These are phyloP conservation scores for Dianthus caryophyllus DNA, from an alignment of 148 eudicot genomes.

Conservation along the genomic window DNA sequence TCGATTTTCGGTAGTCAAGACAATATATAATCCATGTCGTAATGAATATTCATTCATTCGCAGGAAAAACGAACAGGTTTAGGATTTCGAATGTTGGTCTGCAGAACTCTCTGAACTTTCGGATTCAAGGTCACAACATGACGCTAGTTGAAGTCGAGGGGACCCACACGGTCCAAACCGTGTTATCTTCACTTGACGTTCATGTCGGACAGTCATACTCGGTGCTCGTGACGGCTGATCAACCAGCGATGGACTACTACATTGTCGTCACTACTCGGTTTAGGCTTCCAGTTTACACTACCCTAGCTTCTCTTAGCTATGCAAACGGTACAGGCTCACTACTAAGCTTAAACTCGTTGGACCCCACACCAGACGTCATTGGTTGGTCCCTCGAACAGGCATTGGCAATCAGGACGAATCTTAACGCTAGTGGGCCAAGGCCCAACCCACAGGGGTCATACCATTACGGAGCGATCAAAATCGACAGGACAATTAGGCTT, in stretches of 20 bases:
- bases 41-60: neutral
- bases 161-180: conserved; percentile 74
- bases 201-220: conserved; percentile 89
- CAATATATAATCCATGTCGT: neutral
- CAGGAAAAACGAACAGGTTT: conserved; percentile 87
- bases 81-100: conserved; percentile 87
- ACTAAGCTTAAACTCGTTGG: conserved; percentile 73
- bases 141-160: conserved; percentile 91
- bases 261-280: conserved; percentile 74
- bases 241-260: conserved; percentile 66
- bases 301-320: conserved; percentile 67
- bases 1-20: neutral
- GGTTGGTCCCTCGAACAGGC: conserved; percentile 96
- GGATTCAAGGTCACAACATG: conserved; percentile 79
- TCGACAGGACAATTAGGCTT: conserved; percentile 62
- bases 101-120: conserved; percentile 83
- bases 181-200: conserved; percentile 77
- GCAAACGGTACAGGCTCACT: conserved; percentile 47
- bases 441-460: conserved; percentile 97
- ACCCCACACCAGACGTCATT: conserved; percentile 68
- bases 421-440: conserved; percentile 95
- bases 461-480: conserved; percentile 88
- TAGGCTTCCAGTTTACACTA: conserved; percentile 47
- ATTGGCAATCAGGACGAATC: conserved; percentile 81
- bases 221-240: conserved; percentile 79